These are phyloP conservation scores for Sisymbrium irio DNA, from an alignment of 345 rosid genomes.

Conservation along the genomic window DNA sequence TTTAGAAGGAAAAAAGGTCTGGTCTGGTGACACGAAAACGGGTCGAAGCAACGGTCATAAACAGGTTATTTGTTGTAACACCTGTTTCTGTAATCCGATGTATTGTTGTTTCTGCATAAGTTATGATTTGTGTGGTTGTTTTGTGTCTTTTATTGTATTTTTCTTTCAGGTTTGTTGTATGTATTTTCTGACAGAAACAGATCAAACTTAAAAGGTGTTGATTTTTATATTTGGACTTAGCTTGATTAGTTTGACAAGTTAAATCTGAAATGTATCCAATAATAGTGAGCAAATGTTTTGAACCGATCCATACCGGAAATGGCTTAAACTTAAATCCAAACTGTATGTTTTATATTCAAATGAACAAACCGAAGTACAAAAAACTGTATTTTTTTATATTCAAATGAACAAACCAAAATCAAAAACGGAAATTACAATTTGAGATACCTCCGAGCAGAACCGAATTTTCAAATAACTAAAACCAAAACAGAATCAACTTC, in stretches of 20 bases:
- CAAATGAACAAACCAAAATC: neutral
- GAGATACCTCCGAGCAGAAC: neutral
- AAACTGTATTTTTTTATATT: no score
- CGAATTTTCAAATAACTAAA: no score
- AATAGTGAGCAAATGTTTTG: no score
- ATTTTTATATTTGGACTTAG: constrained; percentile 12
- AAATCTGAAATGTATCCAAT: no score
- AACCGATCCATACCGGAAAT: no score
- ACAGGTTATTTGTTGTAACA: constrained; percentile 18
- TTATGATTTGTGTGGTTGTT: constrained; percentile 20
- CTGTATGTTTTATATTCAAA: no score
- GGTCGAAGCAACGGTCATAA: neutral
- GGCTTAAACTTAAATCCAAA: no score
- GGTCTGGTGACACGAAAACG: constrained; percentile 58
- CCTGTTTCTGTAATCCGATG: constrained; percentile 13
- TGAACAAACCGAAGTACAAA: neutral
- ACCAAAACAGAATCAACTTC: no score
- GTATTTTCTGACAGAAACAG: constrained; percentile 26
- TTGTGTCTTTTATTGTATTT: neutral
- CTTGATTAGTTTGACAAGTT: no score
- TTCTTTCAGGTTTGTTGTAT: constrained; percentile 18
- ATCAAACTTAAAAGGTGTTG: constrained; percentile 18
- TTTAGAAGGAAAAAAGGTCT: constrained; percentile 73
- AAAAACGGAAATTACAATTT: neutral
- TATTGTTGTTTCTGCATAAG: constrained; percentile 17